Evolutionary conservation across 306 rosid species (phyloP), one percentile per base, ranked within the genome.

Genomic region (Albizia julibrissin): DNA sequence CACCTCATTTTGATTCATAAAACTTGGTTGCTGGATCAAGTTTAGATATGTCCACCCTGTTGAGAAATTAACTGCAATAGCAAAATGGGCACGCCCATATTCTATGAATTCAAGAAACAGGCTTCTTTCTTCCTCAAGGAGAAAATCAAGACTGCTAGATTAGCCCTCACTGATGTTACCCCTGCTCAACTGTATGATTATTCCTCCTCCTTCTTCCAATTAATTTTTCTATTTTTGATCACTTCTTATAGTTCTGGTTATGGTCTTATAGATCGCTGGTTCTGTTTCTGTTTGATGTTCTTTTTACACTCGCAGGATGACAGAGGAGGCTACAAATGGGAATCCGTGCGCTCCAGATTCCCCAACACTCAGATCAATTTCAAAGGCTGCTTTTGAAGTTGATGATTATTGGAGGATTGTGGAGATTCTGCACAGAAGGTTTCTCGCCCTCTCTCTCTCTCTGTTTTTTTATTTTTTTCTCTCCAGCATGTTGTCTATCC

Each of bases 161-260:
- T 95, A 74, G 99, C 94, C 69, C 94, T 95, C 74, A 95, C 99
- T 13, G 98, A 95, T 91, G 98, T 93, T 76, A 95, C 99, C 52
- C 91, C 97, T 16, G 92, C 96, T 42, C 83, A 95, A 77, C 74
- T 95, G 99, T 93, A 83, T 87, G 90, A 18, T 74, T 49, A 37
- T 69, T 39, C 12, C 29, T 52, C 19, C 61, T 37, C 10, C 73
- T 10, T 69, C 22, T 4, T 69, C 47, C 44, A 1, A 40, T 19
- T 18, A 37, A 39, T 8, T 39, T 19, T 39, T 69, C 49, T 39
- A 69, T 39, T 54, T 13, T 12, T 29, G n/a, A 64, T 14, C 69
- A 12, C 69, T 13, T 64, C 4, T 5, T 82, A 47, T 79, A 42
- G 18, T 42, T 67, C 49, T 44, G 85, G 44, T 44, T 39, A 78